These are phyloP conservation scores for Hypoxylon sp. DNA, from an alignment of 2,329 filamentous ascomycete species.

Conservation along the genomic window DNA sequence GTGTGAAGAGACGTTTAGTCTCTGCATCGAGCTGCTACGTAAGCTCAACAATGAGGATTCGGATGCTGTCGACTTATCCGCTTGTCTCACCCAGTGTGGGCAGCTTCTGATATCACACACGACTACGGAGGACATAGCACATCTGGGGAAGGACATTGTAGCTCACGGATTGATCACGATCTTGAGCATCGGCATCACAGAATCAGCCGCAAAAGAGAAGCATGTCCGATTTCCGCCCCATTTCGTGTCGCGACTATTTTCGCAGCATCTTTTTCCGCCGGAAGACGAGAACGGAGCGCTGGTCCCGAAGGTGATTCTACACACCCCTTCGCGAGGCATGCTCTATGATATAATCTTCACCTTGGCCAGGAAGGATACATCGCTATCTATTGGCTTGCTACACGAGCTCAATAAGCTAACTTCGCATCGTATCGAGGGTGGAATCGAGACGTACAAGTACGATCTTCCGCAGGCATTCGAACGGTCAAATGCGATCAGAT, in stretches of 20 bases:
- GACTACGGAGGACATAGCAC: slow-evolving; percentile 49
- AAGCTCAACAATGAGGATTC: slow-evolving; percentile 43
- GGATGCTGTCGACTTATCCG: slow-evolving; percentile 34
- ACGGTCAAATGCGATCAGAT: slow-evolving; percentile 72
- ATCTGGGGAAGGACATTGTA: slow-evolving; percentile 50
- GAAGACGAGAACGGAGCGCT: slow-evolving; percentile 44
- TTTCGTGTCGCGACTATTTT: slow-evolving; percentile 63
- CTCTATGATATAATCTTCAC: slow-evolving; percentile 68
- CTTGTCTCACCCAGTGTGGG: slow-evolving; percentile 40
- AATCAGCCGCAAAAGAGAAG: slow-evolving; percentile 40
- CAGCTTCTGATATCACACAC: slow-evolving; percentile 40
- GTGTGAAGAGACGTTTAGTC: slow-evolving; percentile 54
- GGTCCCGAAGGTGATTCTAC: slow-evolving; percentile 57
- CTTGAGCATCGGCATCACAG: slow-evolving; percentile 43
- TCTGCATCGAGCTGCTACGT: slow-evolving; percentile 41
- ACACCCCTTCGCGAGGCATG: slow-evolving; percentile 63
- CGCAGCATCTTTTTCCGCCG: slow-evolving; percentile 71
- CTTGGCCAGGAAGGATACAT: slow-evolving; percentile 61
- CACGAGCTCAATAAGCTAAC: slow-evolving; percentile 59
- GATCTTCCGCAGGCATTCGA: slow-evolving; percentile 71
- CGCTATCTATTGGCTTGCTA: slow-evolving; percentile 62
- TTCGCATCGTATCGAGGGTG: slow-evolving; percentile 55
- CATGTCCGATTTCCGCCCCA: slow-evolving; percentile 31
- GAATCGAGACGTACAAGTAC: slow-evolving; percentile 64
- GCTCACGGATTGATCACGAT: slow-evolving; percentile 50